Conservation (phyloP, 352 stramenopile genomes). For the Pythium aphanidermatum region DNA sequence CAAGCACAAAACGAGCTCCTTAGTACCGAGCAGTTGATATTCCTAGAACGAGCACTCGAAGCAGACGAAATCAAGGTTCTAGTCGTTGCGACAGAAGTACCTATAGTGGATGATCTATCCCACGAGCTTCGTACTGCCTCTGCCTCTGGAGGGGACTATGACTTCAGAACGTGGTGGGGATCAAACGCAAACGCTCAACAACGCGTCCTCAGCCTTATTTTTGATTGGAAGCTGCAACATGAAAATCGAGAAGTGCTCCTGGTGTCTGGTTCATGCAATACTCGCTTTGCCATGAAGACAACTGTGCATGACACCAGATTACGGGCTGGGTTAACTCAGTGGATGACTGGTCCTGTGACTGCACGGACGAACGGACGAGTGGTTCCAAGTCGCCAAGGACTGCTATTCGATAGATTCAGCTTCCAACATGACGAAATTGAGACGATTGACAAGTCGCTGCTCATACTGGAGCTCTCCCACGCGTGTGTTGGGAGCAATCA, state of each 20-base stretch:
- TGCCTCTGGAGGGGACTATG: background rate
- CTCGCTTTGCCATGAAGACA: constrained; percentile 31
- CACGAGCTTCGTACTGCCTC: constrained; percentile 1
- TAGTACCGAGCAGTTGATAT: constrained; percentile 54
- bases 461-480: constrained; percentile 15
- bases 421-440: constrained; percentile 34
- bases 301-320: constrained; percentile 40
- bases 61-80: constrained; percentile 24
- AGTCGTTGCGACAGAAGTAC: constrained; percentile 46
- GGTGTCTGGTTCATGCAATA: constrained; percentile 31
- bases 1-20: constrained; percentile 45
- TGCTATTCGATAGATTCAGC: constrained; percentile 39
- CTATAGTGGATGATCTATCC: constrained; percentile 33
- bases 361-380: background rate
- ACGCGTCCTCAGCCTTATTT: constrained; percentile 42
- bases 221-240: constrained; percentile 67
- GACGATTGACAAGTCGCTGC: constrained; percentile 23
- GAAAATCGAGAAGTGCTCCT: constrained; percentile 37
- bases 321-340: constrained; percentile 34
- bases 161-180: constrained; percentile 36
- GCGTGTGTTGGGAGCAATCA: constrained; percentile 2
- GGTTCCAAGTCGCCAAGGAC: constrained; percentile 7
- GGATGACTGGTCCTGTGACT: constrained; percentile 34
- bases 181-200: constrained; percentile 26
- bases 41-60: constrained; percentile 41